Base-by-base conservation (phyloP, 805 yeast species). In the Nakazawaea molendinolei region DNA sequence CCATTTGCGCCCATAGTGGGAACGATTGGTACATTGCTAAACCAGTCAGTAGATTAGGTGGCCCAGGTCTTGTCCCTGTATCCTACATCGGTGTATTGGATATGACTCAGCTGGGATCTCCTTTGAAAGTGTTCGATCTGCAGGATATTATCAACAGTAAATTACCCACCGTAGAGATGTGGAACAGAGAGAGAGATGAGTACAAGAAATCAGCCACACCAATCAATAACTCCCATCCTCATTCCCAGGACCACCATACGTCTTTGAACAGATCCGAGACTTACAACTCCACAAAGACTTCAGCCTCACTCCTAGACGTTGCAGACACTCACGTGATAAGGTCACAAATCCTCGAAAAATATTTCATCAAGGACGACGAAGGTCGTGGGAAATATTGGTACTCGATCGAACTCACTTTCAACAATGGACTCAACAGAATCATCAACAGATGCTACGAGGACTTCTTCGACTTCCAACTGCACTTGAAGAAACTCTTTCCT, bases 21-120 rank as follows among this genome's bases (percentile, higher is more conserved):
- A 83, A 69, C 45, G 99, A 94, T 61, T 92, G 99, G 99, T 89
- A 87, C 49, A 92, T 92, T 41, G 97, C 97, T 5, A 92, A 92
- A 56, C 96, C 96, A 10, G 84, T 92, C 28, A 94, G 90, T 41
- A 68, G 97, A 37, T 65, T 92, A 25, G 97, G 98, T 18, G 98
- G 97, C 1, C 97, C 97, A 0, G 98, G 99, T 1, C 67, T 92
- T 31, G 94, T 92, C 6, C 98, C 99, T 0, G 89, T 86, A 5
- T 74, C 85, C 14, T 92, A 84, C 51, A 92, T 92, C 17, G 85
- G 86, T 51, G 71, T 90, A 24, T 76, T 90, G 27, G 95, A 92
- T 56, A 70, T 87, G 40, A 65, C 27, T 10, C 30, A 23, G 12
- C 68, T 85, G 74, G 81, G 38, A 63, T 68, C 48, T 67, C 81